Conservation (phyloP, 306 rosid genomes). For the Glycine latifolia region DNA sequence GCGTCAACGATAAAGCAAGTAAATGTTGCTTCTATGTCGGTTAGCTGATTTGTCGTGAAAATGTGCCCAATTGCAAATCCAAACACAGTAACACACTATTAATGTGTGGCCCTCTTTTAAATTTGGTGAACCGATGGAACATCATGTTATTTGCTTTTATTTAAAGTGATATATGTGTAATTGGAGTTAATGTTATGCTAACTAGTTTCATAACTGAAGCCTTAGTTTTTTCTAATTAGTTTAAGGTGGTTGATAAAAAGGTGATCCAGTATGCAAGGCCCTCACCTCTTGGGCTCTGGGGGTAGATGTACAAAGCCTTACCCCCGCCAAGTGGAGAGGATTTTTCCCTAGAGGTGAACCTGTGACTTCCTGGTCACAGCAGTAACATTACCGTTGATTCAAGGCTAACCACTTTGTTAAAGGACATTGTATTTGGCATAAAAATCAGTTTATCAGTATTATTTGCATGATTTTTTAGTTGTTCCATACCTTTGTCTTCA, state of each 20-base stretch:
- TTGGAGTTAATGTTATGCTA: not conserved
- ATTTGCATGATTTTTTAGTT: constrained; percentile 15
- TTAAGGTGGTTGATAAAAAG: not conserved
- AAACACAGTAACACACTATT: not conserved
- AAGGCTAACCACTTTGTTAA: not conserved
- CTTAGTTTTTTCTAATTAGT: not conserved
- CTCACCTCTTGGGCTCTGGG: not conserved
- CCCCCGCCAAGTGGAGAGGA: not conserved
- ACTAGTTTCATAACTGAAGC: constrained; percentile 2
- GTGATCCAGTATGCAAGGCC: not conserved
- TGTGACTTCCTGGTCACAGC: not conserved
- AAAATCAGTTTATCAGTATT: not conserved
- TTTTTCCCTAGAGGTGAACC: not conserved
- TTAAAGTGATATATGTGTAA: constrained; percentile 5
- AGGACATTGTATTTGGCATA: constrained; percentile 18
- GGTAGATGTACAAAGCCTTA: not conserved
- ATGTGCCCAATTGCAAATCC: not conserved
- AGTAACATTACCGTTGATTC: not conserved
- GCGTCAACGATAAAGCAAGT: not conserved
- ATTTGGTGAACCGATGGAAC: constrained; percentile 28
- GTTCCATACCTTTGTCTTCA: not conserved
- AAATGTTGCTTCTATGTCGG: not conserved
- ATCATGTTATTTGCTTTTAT: constrained; percentile 1
- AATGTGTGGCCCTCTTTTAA: not conserved
- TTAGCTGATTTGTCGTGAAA: not conserved